A percentile compares a stretch with the other conserved stretches of the same genome.
Conservation (phyloP, 805 yeast genomes). For the Wickerhamomyces bovis region DNA sequence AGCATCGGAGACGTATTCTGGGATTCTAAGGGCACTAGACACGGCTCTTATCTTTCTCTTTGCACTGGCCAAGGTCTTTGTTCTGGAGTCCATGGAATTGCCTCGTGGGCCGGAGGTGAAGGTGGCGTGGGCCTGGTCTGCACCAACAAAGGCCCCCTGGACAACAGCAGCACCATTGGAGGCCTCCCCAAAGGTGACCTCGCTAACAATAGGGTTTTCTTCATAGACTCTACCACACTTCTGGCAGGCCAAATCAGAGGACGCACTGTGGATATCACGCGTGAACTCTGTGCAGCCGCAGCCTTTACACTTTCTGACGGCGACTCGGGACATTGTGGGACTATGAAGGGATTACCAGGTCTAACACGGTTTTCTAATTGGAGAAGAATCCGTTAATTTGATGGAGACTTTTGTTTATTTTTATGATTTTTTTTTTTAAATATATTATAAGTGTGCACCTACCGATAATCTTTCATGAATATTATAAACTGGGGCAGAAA, state of each 20-base stretch:
- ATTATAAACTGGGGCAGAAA: too few relatives aligned
- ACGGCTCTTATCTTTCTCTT: slow-evolving; percentile 71
- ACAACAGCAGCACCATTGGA: slow-evolving; percentile 93
- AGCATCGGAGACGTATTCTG: slow-evolving; percentile 79
- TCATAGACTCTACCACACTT: slow-evolving; percentile 84
- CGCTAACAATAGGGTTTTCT: slow-evolving; percentile 92
- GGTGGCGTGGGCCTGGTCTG: slow-evolving; percentile 74
- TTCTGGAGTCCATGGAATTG: slow-evolving; percentile 76
- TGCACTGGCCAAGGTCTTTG: slow-evolving; percentile 84
- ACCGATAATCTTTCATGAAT: too few relatives aligned
- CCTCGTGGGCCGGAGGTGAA: slow-evolving; percentile 63
- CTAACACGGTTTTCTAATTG: too few relatives aligned
- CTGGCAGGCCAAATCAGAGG: slow-evolving; percentile 75
- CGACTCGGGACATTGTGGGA: slow-evolving; percentile 7
- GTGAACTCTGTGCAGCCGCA: slow-evolving; percentile 51
- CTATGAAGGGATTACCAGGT: too few relatives aligned
- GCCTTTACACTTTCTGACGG: slow-evolving; percentile 29
- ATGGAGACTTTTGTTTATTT: too few relatives aligned
- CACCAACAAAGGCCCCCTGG: slow-evolving; percentile 89
- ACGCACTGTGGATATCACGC: slow-evolving; percentile 48
- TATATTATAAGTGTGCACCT: too few relatives aligned
- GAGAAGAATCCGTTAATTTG: too few relatives aligned
- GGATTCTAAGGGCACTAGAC: slow-evolving; percentile 71
- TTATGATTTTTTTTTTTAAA: neutral
- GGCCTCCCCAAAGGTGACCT: slow-evolving; percentile 89